These are phyloP conservation scores for Xylaria cubensis DNA, from an alignment of 495 filamentous ascomycete genomes.

Conservation along the genomic window DNA sequence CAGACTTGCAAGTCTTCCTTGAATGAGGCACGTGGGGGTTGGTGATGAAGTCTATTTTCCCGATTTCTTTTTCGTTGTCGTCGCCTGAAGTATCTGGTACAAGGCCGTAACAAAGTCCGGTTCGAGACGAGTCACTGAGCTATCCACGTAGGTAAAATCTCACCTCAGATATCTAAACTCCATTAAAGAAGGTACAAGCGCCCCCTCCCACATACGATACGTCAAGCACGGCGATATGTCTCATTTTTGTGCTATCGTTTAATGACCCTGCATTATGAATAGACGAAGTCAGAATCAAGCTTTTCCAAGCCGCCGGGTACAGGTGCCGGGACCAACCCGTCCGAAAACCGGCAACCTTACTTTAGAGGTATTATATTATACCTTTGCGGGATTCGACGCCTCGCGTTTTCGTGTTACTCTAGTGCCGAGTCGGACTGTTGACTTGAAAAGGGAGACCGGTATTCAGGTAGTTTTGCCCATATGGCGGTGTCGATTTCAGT, in stretches of 20 bases:
- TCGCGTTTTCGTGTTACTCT: background rate
- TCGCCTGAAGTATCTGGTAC: constrained; percentile 11
- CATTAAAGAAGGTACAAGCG: constrained; percentile 26
- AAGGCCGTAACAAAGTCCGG: constrained; percentile 17
- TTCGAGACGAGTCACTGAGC: background rate
- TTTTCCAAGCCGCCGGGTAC: constrained; percentile 20
- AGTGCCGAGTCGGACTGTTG: background rate
- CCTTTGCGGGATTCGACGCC: background rate
- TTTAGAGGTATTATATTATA: background rate
- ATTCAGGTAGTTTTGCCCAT: background rate
- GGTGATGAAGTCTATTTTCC: background rate
- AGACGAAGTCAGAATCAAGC: constrained; percentile 23
- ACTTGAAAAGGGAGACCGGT: background rate
- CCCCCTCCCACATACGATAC: constrained; percentile 1
- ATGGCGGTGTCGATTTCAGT: background rate
- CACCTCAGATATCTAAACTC: constrained; percentile 18
- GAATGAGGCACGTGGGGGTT: constrained; percentile 17
- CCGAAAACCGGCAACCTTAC: constrained; percentile 8
- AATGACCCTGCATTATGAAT: background rate
- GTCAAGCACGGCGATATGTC: constrained; percentile 6
- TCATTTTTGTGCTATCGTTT: background rate
- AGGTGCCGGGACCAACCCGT: constrained; percentile 18
- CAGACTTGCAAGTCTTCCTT: background rate
- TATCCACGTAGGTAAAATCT: constrained; percentile 16
- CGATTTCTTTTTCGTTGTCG: background rate